phyloP scores from a whole-genome alignment of 179 eudicot species.

The Gypsophila paniculata region DNA sequence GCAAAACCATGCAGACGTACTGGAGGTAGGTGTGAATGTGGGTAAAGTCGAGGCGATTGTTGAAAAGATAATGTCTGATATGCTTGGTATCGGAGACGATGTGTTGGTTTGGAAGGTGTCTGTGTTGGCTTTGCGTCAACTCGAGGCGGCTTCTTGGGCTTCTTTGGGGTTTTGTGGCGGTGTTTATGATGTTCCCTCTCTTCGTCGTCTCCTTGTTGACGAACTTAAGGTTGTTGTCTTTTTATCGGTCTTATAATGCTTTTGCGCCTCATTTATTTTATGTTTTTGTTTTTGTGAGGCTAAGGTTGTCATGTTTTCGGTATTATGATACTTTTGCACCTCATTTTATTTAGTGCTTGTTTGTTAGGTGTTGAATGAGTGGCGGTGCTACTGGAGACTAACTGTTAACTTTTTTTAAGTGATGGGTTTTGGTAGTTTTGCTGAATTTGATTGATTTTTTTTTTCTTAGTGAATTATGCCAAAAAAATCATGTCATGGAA shows the following conservation, averaged over 20 bases:
- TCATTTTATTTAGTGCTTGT: no score
- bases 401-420: no score
- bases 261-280: neutral
- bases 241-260: neutral
- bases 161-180: neutral
- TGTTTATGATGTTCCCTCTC: neutral
- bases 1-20: neutral
- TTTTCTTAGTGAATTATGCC: no score
- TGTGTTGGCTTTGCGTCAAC: neutral
- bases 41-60: neutral
- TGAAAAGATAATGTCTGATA: neutral
- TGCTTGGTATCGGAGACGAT: neutral
- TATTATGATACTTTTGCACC: no score
- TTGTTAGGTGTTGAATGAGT: no score
- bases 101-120: neutral
- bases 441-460: no score
- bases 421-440: no score
- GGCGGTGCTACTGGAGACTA: no score
- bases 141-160: neutral
- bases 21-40: no score
- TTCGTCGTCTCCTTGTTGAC: neutral
- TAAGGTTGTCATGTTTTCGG: no score
- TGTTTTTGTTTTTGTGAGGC: neutral
- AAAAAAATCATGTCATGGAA: no score
- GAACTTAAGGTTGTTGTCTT: neutral